phyloP scores from a whole-genome alignment of 768 basidiomycete species.

The Boletus huronensis region DNA sequence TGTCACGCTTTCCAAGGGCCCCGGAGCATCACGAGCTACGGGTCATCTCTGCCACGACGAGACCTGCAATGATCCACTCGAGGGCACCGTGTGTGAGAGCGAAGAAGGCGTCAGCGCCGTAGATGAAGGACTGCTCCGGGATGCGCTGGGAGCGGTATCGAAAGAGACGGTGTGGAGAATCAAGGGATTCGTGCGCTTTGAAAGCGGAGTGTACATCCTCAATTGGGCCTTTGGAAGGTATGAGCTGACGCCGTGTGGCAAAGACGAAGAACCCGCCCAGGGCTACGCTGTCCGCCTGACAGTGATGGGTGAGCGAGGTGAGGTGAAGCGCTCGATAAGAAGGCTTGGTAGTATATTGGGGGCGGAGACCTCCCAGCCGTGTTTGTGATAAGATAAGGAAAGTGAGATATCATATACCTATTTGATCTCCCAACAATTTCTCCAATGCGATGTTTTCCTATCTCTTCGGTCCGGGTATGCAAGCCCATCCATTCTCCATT shows the following conservation, averaged over 20 bases:
- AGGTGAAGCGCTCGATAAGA: constrained; percentile 57
- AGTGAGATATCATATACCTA: constrained; percentile 7
- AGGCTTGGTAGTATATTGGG: constrained; percentile 50
- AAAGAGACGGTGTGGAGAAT: constrained; percentile 77
- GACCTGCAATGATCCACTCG: constrained; percentile 2
- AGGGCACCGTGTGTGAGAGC: background rate
- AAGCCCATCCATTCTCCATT: background rate
- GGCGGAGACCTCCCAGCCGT: constrained; percentile 30
- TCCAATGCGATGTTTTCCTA: constrained; percentile 28
- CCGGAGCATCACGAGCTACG: constrained; percentile 12
- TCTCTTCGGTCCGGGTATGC: constrained; percentile 29
- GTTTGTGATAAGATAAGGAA: constrained; percentile 15
- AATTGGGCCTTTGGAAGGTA: constrained; percentile 95
- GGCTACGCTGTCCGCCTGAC: constrained; percentile 57
- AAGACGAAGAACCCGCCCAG: constrained; percentile 16
- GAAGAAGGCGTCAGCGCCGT: constrained; percentile 27
- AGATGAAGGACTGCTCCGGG: constrained; percentile 37
- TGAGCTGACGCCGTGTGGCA: constrained; percentile 52
- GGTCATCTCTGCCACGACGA: constrained; percentile 20
- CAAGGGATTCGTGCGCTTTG: constrained; percentile 77
- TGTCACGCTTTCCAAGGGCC: constrained; percentile 54
- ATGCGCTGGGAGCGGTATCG: constrained; percentile 49
- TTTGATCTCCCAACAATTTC: constrained; percentile 7
- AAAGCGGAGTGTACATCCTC: constrained; percentile 48
- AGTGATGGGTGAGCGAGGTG: constrained; percentile 90